These are phyloP conservation scores for Delonix regia DNA, from an alignment of 306 rosid genomes.

Conservation along the genomic window DNA sequence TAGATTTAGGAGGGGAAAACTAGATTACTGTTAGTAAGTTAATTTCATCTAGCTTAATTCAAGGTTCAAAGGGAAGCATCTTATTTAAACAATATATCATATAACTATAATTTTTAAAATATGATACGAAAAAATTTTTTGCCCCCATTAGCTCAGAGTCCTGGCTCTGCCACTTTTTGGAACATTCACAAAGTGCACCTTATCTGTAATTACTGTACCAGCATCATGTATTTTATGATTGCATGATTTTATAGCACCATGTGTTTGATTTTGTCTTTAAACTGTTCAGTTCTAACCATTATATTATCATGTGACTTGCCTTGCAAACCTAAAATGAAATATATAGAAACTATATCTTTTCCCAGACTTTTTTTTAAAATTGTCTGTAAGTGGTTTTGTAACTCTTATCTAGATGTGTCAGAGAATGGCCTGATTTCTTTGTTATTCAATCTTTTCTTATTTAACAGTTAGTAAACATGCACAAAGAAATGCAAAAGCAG, in stretches of 20 bases:
- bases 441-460: constrained; percentile 28
- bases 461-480: constrained; percentile 63
- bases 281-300: not conserved
- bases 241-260: constrained; percentile 2
- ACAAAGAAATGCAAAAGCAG: constrained; percentile 76
- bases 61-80: too few species aligned
- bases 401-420: constrained; percentile 11
- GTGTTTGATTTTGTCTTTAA: constrained; percentile 26
- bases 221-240: constrained; percentile 8
- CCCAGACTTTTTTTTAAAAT: not conserved
- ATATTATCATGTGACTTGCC: constrained; percentile 1
- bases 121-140: too few species aligned
- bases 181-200: constrained; percentile 1
- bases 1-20: too few species aligned
- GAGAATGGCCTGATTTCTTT: constrained; percentile 13
- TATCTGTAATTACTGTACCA: not conserved
- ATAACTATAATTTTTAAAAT: too few species aligned
- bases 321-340: constrained; percentile 13
- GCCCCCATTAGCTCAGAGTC: too few species aligned
- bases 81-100: too few species aligned
- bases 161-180: too few species aligned
- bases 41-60: too few species aligned
- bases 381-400: constrained; percentile 13
- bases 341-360: not conserved
- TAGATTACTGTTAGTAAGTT: too few species aligned